Base-by-base conservation (phyloP, 2,329 filamentous ascomycete genomes). In the Beauveria asiatica region DNA sequence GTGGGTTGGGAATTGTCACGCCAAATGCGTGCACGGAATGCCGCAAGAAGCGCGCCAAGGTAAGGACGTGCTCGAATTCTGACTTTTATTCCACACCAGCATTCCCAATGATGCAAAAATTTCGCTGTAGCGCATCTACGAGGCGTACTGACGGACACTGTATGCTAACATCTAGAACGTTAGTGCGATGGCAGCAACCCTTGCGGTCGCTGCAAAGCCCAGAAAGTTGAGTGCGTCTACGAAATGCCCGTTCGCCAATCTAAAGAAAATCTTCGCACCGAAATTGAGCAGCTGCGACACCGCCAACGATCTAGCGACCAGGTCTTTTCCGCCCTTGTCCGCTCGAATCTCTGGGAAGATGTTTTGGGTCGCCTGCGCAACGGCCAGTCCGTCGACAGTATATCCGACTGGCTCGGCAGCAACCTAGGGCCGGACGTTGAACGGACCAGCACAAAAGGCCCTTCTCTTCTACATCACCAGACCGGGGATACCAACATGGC, bases 221-320 rank as follows among this genome's bases (percentile, higher is more conserved):
- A 85, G 63, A 80, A 78, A 58, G 71, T 78, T 44, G 78, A 84
- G 25, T 87, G 84, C 62, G 67, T 84, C 25, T 87, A 87, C 72
- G 83, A 86, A 64, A 68, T 84, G 8, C 84, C 83, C 0, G 79
- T 86, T 5, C 82, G 84, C 49, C 83, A 85, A 64, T 85, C 83
- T 11, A 87, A 87, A 63, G 83, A 86, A 62, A 78, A 80, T 57
- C 76, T 87, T 5, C 79, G 84, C 49, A 74, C 73, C 66, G 83
- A 86, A 66, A 83, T 86, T 62, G 84, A 86, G 57, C 72, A 71
- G 27, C 71, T 87, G 41, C 80, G 80, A 52, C 75, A 75, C 17
- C 78, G 80, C 46, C 80, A 85, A 66, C 78, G 76, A 23, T 78
- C 78, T 49, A 83, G 73, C 68, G 80, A 86, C 27, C 76, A 77